phyloP scores from a whole-genome alignment of 139 green algal genomes.

The Tetradesmus lagerheimii region DNA sequence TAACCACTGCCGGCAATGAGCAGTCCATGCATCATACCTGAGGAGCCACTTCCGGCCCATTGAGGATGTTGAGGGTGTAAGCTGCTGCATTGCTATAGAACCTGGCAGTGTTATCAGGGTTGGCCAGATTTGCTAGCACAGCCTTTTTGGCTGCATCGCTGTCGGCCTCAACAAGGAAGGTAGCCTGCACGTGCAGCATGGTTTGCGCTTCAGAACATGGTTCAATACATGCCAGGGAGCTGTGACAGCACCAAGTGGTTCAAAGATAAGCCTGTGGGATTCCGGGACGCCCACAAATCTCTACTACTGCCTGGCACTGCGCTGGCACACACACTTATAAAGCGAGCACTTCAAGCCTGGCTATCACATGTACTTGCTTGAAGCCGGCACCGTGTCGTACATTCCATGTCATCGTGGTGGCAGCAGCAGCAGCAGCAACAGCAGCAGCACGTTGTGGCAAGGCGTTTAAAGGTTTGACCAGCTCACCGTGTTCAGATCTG shows the following conservation, averaged over 20 bases:
- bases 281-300: too few relatives aligned
- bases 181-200: neutral
- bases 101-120: conserved; percentile 28
- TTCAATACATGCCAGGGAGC: too few relatives aligned
- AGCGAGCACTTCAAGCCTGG: too few relatives aligned
- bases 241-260: too few relatives aligned
- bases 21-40: neutral
- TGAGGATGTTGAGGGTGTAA: conserved; percentile 37
- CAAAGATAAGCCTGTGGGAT: too few relatives aligned
- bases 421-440: neutral
- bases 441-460: neutral
- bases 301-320: too few relatives aligned
- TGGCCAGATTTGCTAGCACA: neutral
- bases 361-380: too few relatives aligned
- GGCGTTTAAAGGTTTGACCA: too few relatives aligned
- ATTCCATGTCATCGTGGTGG: too few relatives aligned
- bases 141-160: neutral
- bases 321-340: too few relatives aligned
- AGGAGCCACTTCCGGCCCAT: conserved; percentile 16
- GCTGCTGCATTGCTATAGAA: conserved; percentile 39
- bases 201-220: neutral
- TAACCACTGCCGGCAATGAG: too few relatives aligned
- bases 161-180: conserved; percentile 1
- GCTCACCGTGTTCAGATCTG: conserved; percentile 1
- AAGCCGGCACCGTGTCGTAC: too few relatives aligned